Conservation (phyloP, 2,329 filamentous ascomycete genomes). For the Emergomyces africanus region DNA sequence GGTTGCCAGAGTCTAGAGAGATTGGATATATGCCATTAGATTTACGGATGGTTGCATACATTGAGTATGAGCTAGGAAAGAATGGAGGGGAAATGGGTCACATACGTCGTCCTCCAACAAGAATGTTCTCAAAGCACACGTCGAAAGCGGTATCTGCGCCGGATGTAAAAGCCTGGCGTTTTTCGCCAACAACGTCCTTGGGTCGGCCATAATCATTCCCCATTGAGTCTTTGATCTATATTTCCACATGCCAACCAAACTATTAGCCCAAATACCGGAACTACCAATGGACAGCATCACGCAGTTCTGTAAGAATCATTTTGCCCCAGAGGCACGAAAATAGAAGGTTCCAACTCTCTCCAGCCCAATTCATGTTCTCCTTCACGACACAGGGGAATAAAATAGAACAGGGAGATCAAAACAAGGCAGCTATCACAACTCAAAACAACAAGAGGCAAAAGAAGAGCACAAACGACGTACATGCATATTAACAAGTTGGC, state of each 20-base stretch:
- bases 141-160: conserved; percentile 88
- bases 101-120: conserved; percentile 49
- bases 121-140: conserved; percentile 85
- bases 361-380: background rate
- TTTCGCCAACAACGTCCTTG: conserved; percentile 83
- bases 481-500: conserved; percentile 87
- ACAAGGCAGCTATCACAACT: background rate
- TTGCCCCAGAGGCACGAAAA: background rate
- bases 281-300: background rate
- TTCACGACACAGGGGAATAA: background rate
- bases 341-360: background rate
- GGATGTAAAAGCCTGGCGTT: conserved; percentile 85
- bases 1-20: conserved; percentile 30
- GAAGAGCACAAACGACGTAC: conserved; percentile 39
- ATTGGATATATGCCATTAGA: background rate
- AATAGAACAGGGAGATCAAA: background rate
- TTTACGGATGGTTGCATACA: background rate
- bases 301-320: background rate
- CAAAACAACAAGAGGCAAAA: background rate
- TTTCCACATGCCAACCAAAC: conserved; percentile 1
- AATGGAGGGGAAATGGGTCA: conserved; percentile 11
- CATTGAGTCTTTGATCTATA: conserved; percentile 81
- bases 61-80: background rate
- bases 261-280: background rate
- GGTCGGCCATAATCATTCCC: conserved; percentile 93